phyloP scores from a whole-genome alignment of 2,329 filamentous ascomycete genomes.

The Alternaria longipes region DNA sequence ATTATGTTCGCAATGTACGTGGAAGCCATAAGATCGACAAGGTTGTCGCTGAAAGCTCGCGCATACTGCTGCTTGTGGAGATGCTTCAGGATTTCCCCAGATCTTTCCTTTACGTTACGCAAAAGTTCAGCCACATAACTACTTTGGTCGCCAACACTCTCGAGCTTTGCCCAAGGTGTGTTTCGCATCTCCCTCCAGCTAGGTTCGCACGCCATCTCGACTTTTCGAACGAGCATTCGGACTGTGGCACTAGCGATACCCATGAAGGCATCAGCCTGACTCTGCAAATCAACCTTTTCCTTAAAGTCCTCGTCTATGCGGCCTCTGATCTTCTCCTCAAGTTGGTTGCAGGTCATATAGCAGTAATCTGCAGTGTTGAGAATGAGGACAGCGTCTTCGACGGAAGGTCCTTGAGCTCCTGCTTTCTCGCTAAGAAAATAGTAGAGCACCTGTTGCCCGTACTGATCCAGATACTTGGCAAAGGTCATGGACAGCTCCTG shows the following conservation, averaged over 20 bases:
- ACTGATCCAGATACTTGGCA: constrained; percentile 93
- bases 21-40: constrained; percentile 86
- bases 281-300: constrained; percentile 82
- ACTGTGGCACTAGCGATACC: constrained; percentile 91
- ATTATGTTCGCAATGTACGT: constrained; percentile 85
- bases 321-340: constrained; percentile 93
- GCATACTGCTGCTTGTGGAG: constrained; percentile 93
- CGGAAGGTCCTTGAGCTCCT: constrained; percentile 63
- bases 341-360: constrained; percentile 88
- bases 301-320: constrained; percentile 83
- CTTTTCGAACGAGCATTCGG: constrained; percentile 80
- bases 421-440: constrained; percentile 71
- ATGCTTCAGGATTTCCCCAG: constrained; percentile 77
- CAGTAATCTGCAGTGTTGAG: constrained; percentile 98
- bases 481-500: constrained; percentile 86
- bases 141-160: constrained; percentile 91
- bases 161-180: constrained; percentile 92
- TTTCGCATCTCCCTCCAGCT: constrained; percentile 98
- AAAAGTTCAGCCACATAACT: constrained; percentile 87
- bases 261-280: constrained; percentile 93
- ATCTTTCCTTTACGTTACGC: constrained; percentile 73
- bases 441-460: constrained; percentile 90
- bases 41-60: constrained; percentile 90
- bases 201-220: constrained; percentile 83
- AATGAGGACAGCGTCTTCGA: constrained; percentile 84